phyloP scores from a whole-genome alignment of 352 stramenopile species.

The Globisporangium parvum region DNA sequence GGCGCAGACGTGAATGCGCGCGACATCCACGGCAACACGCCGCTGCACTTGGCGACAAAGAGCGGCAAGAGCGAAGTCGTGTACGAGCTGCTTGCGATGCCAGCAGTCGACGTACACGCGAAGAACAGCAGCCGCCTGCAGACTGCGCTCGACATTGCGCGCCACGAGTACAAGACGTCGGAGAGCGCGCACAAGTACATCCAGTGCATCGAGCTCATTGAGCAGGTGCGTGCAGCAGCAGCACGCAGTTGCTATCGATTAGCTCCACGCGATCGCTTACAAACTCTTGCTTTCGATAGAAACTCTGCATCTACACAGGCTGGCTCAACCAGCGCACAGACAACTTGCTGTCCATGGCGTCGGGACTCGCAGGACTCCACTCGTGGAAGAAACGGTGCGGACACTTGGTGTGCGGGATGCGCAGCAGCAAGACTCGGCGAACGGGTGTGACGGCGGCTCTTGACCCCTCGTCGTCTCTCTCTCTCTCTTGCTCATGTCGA shows the following conservation, averaged over 20 bases:
- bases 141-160: conserved; percentile 66
- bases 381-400: conserved; percentile 86
- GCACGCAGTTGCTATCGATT: not conserved
- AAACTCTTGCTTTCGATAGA: conserved; percentile 24
- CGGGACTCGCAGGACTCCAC: conserved; percentile 60
- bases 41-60: conserved; percentile 56
- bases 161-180: conserved; percentile 39
- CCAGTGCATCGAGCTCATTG: conserved; percentile 71
- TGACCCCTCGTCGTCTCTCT: too few species aligned
- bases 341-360: conserved; percentile 74
- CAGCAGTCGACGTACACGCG: conserved; percentile 42
- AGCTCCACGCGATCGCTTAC: not conserved
- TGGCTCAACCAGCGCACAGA: conserved; percentile 81
- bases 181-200: conserved; percentile 35
- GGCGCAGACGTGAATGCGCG: conserved; percentile 52
- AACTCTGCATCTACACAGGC: conserved; percentile 74
- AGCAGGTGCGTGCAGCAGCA: too few species aligned
- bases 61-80: conserved; percentile 68
- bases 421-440: too few species aligned
- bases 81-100: conserved; percentile 47
- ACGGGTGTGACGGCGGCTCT: not conserved
- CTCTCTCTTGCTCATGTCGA: too few species aligned
- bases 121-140: conserved; percentile 47
- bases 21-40: conserved; percentile 55
- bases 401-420: too few species aligned